Base-by-base conservation (phyloP, 495 filamentous ascomycete genomes). In the Penicillium chermesinum region DNA sequence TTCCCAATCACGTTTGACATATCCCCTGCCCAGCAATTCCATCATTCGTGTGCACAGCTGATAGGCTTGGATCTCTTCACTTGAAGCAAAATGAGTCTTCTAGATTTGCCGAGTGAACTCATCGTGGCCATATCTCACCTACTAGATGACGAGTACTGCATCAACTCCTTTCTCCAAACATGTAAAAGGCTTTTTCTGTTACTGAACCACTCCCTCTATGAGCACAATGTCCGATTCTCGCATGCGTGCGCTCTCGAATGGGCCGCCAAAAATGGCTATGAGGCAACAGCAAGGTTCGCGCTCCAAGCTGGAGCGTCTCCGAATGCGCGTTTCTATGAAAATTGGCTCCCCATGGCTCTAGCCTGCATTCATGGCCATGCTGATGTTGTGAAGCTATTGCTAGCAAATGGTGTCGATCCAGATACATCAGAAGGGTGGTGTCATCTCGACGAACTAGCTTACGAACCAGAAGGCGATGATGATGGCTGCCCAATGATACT, bases 171-270 rank as follows among this genome's bases (percentile, higher is more conserved):
- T 7, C 32, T 45, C 12, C 42, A 36, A 21, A 45, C 27, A 6
- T 32, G 32, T 7, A 36, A 20, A 20, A 19, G 42, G 21, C 27
- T 45, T 18, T 34, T 16, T 32, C 3, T 14, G 14, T 32, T 34
- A 19, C 42, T 45, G 14, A 45, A 45, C 17, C n/a, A 36, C 10
- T 6, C 14, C 42, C 42, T 45, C 32, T 45, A 45, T 32, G 9
- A 16, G 1, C 1, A 16, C 19, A 36, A 45, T 45, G 42, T 32
- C 12, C 42, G 14, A 6, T 45, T 13, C 27, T 32, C 42, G 10
- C 27, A 12, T 15, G 17, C 32, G 6, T 35, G 14, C 19, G 22
- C 42, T 12, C 42, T 45, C 25, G 42, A 45, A 21, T 45, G 42
- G 42, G 42, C 42, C 5, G 32, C 42, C 25, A 20, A 32, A 12